These are phyloP conservation scores for Colletotrichum australisinense DNA, from an alignment of 2,329 filamentous ascomycete genomes.

Conservation along the genomic window DNA sequence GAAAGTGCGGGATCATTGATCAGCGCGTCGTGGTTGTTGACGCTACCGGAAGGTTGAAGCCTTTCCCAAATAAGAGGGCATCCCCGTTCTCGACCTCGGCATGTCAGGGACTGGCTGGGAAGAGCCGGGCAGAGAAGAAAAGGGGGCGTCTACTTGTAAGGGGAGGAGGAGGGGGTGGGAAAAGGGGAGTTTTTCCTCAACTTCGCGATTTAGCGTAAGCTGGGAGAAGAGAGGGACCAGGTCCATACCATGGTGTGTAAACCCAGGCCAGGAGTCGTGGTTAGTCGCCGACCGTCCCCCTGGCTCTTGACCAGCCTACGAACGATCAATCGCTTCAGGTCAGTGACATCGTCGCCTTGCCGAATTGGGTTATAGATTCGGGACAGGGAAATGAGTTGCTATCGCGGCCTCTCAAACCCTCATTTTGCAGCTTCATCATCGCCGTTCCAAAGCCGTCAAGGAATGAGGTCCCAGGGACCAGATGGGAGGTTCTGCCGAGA, in stretches of 20 bases:
- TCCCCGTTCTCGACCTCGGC: constrained; percentile 28
- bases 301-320: not conserved
- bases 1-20: constrained; percentile 32
- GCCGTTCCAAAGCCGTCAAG: not conserved
- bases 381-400: constrained; percentile 7
- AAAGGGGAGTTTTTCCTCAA: not conserved
- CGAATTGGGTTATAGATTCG: not conserved
- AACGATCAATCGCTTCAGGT: constrained; percentile 10
- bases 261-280: not conserved
- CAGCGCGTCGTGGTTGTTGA: constrained; percentile 14
- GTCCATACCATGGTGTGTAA: not conserved
- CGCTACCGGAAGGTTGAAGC: not conserved
- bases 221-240: not conserved
- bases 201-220: not conserved
- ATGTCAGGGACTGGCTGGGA: not conserved
- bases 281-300: not conserved
- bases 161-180: not conserved
- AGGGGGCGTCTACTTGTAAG: not conserved
- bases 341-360: constrained; percentile 8
- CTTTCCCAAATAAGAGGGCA: constrained; percentile 22
- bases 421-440: not conserved
- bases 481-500: constrained; percentile 17
- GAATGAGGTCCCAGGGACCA: not conserved
- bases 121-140: not conserved
- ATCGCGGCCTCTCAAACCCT: not conserved